These are phyloP conservation scores for Amphirosellinia nigrospora DNA, from an alignment of 495 filamentous ascomycete genomes.

Conservation along the genomic window DNA sequence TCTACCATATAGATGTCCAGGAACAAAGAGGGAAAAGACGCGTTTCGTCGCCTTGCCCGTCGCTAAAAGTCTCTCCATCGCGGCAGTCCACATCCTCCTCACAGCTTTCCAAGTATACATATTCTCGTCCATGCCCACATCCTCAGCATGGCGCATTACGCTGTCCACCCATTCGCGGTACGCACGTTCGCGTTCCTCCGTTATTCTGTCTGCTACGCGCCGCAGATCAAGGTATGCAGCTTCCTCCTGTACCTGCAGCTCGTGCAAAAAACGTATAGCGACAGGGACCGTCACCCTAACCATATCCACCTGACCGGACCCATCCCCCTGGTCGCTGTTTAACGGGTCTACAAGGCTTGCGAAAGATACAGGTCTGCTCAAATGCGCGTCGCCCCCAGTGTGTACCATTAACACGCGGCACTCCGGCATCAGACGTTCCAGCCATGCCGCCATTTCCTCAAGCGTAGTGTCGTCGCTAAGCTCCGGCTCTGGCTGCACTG, in stretches of 20 bases:
- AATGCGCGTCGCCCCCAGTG: slow-evolving; percentile 34
- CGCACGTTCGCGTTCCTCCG: slow-evolving; percentile 31
- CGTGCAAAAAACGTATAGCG: slow-evolving; percentile 33
- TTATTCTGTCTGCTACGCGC: slow-evolving; percentile 26
- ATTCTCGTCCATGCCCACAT: slow-evolving; percentile 33
- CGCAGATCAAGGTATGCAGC: slow-evolving; percentile 29
- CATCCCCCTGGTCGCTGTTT: slow-evolving; percentile 26
- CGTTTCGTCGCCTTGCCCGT: slow-evolving; percentile 27
- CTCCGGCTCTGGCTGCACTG: slow-evolving; percentile 26
- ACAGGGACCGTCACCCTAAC: slow-evolving; percentile 34
- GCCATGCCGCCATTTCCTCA: slow-evolving; percentile 25
- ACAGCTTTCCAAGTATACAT: slow-evolving; percentile 33
- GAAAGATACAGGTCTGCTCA: slow-evolving; percentile 33
- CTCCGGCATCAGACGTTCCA: slow-evolving; percentile 34
- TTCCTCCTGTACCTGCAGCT: slow-evolving; percentile 31
- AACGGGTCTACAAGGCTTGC: slow-evolving; percentile 29
- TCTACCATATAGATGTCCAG: slow-evolving; percentile 26
- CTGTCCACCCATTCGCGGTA: slow-evolving; percentile 33
- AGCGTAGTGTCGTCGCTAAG: slow-evolving; percentile 15
- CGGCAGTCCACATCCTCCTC: slow-evolving; percentile 34
- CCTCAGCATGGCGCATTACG: slow-evolving; percentile 31
- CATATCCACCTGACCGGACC: slow-evolving; percentile 27
- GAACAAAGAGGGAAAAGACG: slow-evolving; percentile 29
- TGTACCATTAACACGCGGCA: slow-evolving; percentile 33
- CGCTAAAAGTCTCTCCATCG: slow-evolving; percentile 33